phyloP scores from a whole-genome alignment of 768 basidiomycete genomes.

The Multifurca ochricompacta region DNA sequence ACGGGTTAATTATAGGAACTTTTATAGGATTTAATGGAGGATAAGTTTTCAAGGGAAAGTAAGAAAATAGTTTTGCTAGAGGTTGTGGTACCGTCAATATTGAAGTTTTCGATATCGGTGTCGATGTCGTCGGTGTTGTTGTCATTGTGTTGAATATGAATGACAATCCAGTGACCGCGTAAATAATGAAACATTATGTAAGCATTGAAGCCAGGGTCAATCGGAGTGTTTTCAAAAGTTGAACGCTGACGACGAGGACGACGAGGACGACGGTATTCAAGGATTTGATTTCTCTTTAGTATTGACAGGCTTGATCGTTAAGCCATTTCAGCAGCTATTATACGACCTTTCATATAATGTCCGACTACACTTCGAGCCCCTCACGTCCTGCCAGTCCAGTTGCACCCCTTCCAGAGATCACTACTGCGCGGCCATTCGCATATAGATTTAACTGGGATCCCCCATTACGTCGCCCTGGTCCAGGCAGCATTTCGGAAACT shows the following conservation, averaged over 20 bases:
- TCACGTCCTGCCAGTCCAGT: constrained; percentile 54
- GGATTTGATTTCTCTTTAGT: not conserved
- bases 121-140: constrained; percentile 18
- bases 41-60: constrained; percentile 23
- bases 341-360: constrained; percentile 24
- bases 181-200: not conserved
- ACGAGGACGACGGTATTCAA: not conserved
- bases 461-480: constrained; percentile 46
- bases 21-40: constrained; percentile 12
- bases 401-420: constrained; percentile 35
- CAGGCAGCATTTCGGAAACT: constrained; percentile 66
- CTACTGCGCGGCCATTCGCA: constrained; percentile 38
- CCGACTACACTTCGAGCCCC: constrained; percentile 41
- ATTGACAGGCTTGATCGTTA: not conserved
- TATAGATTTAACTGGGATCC: constrained; percentile 77
- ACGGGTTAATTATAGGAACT: constrained; percentile 29
- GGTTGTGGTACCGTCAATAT: constrained; percentile 8
- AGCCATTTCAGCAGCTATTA: not conserved
- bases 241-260: not conserved
- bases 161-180: not conserved
- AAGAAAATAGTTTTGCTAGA: constrained; percentile 18
- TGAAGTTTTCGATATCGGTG: too few species aligned
- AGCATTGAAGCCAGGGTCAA: too few species aligned
- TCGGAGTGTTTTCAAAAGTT: too few species aligned
- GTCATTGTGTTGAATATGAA: not conserved